phyloP scores from a whole-genome alignment of 2,329 filamentous ascomycete genomes.

The Hymenoscyphus linearis region DNA sequence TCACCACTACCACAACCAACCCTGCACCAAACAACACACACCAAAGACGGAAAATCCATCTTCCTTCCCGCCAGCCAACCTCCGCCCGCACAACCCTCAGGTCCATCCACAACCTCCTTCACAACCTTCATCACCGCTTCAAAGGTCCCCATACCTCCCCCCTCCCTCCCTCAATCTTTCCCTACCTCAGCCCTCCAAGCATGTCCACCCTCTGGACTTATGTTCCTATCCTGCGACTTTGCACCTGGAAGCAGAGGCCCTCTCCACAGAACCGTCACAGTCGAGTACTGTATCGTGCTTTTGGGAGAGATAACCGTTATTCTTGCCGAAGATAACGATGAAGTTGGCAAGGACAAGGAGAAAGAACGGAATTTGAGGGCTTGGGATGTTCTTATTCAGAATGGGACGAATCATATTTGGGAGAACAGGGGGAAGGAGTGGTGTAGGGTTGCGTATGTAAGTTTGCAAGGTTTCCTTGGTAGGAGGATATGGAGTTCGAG shows the following conservation, averaged over 20 bases:
- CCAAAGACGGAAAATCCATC: conserved; percentile 30
- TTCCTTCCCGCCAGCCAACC: conserved; percentile 30
- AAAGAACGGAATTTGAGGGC: conserved; percentile 35
- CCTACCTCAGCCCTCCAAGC: conserved; percentile 24
- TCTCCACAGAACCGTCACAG: conserved; percentile 39
- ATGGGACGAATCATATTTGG: conserved; percentile 42
- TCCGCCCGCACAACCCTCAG: conserved; percentile 31
- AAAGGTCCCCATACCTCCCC: conserved; percentile 32
- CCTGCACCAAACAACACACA: conserved; percentile 31
- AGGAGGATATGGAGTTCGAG: too few species aligned
- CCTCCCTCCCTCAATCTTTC: not conserved
- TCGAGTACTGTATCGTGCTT: conserved; percentile 39
- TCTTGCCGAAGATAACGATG: conserved; percentile 37
- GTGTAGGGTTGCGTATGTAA: conserved; percentile 37
- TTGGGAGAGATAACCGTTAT: conserved; percentile 36
- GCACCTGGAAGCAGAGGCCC: conserved; percentile 23
- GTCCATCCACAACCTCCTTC: conserved; percentile 30
- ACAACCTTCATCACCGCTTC: conserved; percentile 30
- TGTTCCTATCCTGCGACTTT: conserved; percentile 29
- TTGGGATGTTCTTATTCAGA: conserved; percentile 39
- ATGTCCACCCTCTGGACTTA: conserved; percentile 34
- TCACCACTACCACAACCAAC: conserved; percentile 19
- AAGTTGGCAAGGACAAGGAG: conserved; percentile 22
- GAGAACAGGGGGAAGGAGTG: conserved; percentile 35
- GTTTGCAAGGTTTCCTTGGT: too few species aligned